Base-by-base conservation (phyloP, 192 early-diverging fungal species). In the Backusella sp. region DNA sequence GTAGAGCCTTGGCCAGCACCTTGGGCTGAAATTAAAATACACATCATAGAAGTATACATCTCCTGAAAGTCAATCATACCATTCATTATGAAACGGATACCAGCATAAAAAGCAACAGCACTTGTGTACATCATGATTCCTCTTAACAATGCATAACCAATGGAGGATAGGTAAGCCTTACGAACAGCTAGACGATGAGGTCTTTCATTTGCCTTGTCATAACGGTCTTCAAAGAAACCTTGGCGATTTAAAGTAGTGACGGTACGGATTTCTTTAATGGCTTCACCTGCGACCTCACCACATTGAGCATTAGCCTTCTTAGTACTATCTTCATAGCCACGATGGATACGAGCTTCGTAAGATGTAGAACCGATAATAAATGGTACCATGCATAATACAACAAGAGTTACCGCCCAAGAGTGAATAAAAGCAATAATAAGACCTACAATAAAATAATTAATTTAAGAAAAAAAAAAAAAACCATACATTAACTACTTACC, bases 221-320 rank as follows among this genome's bases (percentile, higher is more conserved):
- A 98, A 66, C 85, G 82, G n/a, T 82, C 73, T 73, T 90, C 88
- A 77, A 98, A 97, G 28, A 82, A 82, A 21, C 85, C 76, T 79
- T 96, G 90, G 46, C 90, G 87, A 11, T 87, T 93, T 32, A 98
- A 83, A 4, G 94, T 86, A 17, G 92, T 88, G 26, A 98, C 92
- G 2, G 96, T 98, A 65, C 94, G 93, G 30, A 98, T 92, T 66
- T 92, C 90, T 21, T 88, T 81, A 23, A 97, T 92, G 3, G 94
- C 92, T 85, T 98, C 95, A 76, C 87, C 84, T 17, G 95, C 94
- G 70, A 94, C 89, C 79, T 96, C 91, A 70, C 91, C 94, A 7
- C 91, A 90, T 30, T 85, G 74, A 72, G 93, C 91, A 83, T 96
- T 94, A 7, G 92, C 90, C 52, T 81, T 86, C 79, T 92, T 91